Conservation (phyloP, 345 rosid genomes). For the Pistacia atlantica region DNA sequence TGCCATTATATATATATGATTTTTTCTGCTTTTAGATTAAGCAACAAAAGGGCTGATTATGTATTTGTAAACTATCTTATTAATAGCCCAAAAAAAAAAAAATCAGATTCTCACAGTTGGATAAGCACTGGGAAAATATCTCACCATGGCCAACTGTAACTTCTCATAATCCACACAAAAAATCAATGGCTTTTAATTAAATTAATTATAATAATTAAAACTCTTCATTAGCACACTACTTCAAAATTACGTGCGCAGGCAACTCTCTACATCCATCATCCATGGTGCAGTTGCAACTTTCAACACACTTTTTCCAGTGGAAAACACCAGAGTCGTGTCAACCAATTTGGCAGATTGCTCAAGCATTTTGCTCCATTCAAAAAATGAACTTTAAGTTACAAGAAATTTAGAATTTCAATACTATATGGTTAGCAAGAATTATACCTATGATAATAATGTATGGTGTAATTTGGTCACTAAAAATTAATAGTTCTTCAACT, state of each 20-base stretch:
- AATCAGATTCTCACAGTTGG: slow-evolving; percentile 7
- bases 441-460: neutral
- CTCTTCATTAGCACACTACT: neutral
- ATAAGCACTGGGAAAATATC: slow-evolving; percentile 8
- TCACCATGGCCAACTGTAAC: neutral
- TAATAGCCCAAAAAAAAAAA: neutral
- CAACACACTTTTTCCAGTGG: too few species aligned
- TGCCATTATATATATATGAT: neutral
- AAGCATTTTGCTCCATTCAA: too few species aligned
- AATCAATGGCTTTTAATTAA: neutral
- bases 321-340: too few species aligned
- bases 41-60: neutral
- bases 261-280: too few species aligned
- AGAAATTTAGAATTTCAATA: too few species aligned
- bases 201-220: neutral
- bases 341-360: too few species aligned
- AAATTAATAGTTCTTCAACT: neutral
- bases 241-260: too few species aligned
- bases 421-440: too few species aligned
- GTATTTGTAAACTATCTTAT: neutral
- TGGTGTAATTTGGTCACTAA: slow-evolving; percentile 1
- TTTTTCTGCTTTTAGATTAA: neutral
- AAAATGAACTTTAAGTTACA: too few species aligned
- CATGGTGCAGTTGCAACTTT: too few species aligned
- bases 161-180: neutral